These are phyloP conservation scores for Bruguiera parviflora DNA, from an alignment of 345 rosid species.

Conservation along the genomic window DNA sequence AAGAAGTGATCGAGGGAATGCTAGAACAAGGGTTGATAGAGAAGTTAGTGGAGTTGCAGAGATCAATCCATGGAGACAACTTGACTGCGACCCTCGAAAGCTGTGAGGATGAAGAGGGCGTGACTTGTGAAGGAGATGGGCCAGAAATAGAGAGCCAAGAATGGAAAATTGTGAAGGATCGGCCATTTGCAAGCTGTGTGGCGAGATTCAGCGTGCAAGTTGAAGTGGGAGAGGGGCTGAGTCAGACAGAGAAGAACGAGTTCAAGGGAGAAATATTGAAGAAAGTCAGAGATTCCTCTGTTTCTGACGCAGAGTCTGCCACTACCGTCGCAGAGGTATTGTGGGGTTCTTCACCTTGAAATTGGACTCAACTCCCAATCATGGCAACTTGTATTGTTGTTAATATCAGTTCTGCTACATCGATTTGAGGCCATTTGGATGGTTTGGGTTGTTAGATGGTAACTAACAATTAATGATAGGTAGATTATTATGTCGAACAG, in stretches of 20 bases:
- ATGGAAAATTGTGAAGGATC: background rate
- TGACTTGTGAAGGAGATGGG: background rate
- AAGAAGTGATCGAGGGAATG: conserved; percentile 48
- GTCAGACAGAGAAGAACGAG: conserved; percentile 33
- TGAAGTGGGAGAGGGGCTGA: conserved; percentile 51
- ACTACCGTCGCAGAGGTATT: conserved; percentile 45
- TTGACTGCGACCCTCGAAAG: background rate
- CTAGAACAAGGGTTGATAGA: conserved; percentile 37
- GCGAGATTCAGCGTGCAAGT: conserved; percentile 48
- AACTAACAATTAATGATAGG: no score
- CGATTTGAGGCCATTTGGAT: no score
- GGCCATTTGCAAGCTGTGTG: conserved; percentile 36
- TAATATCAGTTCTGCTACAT: no score
- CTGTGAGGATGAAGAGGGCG: background rate
- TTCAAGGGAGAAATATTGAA: conserved; percentile 41
- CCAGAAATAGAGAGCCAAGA: background rate
- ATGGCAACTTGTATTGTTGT: no score
- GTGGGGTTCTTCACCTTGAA: conserved; percentile 53
- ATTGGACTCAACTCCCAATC: background rate
- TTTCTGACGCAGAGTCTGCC: conserved; percentile 48
- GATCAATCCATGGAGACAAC: conserved; percentile 23
- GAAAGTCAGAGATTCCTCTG: conserved; percentile 38
- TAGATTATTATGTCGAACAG: no score
- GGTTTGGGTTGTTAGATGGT: no score
- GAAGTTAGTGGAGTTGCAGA: conserved; percentile 44